These are phyloP conservation scores for Lactarius indigo DNA, from an alignment of 768 basidiomycete species.

Conservation along the genomic window DNA sequence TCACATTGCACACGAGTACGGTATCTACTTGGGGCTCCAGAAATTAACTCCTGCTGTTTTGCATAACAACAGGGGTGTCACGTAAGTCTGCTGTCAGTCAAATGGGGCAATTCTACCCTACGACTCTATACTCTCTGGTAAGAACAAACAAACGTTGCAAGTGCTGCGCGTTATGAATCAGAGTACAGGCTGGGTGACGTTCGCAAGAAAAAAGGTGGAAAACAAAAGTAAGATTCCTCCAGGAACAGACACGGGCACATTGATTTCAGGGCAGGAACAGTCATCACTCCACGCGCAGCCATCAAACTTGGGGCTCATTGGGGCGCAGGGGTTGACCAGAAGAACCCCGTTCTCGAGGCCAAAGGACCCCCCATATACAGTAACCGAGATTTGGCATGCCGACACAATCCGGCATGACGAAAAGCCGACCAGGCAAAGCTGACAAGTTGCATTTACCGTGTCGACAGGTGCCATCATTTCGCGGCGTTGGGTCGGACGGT, in stretches of 20 bases:
- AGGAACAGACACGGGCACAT: background rate
- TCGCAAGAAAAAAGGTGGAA: background rate
- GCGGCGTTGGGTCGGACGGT: background rate
- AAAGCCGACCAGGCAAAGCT: background rate
- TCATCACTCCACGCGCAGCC: background rate
- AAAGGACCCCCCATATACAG: background rate
- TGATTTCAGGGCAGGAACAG: background rate
- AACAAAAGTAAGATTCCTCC: background rate
- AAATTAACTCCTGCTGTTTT: background rate
- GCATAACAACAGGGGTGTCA: background rate
- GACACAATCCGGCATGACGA: background rate
- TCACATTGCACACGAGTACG: too few relatives aligned
- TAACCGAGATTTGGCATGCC: background rate
- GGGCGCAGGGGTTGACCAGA: background rate
- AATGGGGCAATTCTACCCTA: background rate
- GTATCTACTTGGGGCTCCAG: background rate
- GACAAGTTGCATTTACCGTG: background rate
- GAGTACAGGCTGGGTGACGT: background rate
- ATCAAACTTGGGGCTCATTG: background rate
- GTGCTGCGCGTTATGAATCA: background rate
- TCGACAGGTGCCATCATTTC: background rate
- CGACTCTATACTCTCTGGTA: background rate
- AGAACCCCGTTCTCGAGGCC: background rate
- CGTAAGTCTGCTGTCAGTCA: background rate
- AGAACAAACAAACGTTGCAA: background rate